Base-by-base conservation (phyloP, 2,329 filamentous ascomycete species). In the Eutypa lata region DNA sequence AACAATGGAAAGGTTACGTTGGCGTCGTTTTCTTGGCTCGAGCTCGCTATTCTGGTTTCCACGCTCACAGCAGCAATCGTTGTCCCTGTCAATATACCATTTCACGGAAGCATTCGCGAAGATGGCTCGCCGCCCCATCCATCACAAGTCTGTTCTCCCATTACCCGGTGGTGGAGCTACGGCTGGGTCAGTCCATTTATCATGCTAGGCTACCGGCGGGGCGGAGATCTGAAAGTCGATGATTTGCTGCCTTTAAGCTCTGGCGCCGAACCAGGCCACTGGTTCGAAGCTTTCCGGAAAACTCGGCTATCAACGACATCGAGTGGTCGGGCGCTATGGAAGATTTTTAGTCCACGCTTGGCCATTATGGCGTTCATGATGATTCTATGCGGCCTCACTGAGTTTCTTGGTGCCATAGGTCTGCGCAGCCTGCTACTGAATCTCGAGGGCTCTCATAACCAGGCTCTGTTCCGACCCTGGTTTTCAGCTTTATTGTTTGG, bases 161-260 rank as follows among this genome's bases (percentile, higher is more conserved):
- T 38, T 10, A 49, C 28, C 11, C 24, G 33, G 37, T 49, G 47
- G 47, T 49, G 47, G 47, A 49, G 13, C 14, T 49, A 49, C 19
- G 47, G 47, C 21, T 49, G 47, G 47, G 33, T 40, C 21, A 49
- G 47, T 22, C 26, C 47, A 14, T 49, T 49, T 28, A 38, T 49
- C 35, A 31, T 38, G 19, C 21, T 24, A 19, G 19, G 11, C 40
- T 44, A 44, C 40, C 40, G n/a, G n/a, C 40, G 18, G 40, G 14
- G n/a, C 22, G 40, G 40, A 44, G n/a, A n/a, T 19, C 11, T 44
- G 22, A 44, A 44, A 18, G 40, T 44, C 11, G 40, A 44, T 11
- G 40, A 44, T 44, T 19, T 44, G 22, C 40, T 19, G 5, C 40
- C 40, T 4, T 19, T 44, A 8, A 44, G 40, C 13, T 11, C 18